phyloP scores from a whole-genome alignment of 257 asterid species.

The Ajuga chamaepitys region DNA sequence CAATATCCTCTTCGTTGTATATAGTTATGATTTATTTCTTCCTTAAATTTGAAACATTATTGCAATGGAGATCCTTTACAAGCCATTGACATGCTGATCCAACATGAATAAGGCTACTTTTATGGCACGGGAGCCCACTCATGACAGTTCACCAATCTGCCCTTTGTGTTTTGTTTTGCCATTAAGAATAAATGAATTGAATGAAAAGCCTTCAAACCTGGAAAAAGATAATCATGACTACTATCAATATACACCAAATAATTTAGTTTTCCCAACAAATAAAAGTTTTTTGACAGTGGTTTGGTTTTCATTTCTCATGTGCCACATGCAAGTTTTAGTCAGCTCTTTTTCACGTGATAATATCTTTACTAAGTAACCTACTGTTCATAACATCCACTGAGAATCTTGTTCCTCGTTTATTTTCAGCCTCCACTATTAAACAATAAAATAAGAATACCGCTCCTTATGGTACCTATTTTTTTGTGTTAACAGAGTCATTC shows the following conservation, averaged over 20 bases:
- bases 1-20: neutral
- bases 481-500: slow-evolving; percentile 58
- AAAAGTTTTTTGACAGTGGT: neutral
- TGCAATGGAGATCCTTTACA: neutral
- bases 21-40: neutral
- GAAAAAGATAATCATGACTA: neutral
- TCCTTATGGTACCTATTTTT: slow-evolving; percentile 3
- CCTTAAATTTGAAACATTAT: neutral
- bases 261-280: neutral
- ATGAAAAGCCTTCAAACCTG: neutral
- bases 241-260: neutral
- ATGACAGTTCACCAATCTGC: neutral
- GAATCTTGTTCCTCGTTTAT: neutral
- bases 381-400: neutral
- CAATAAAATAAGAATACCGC: neutral
- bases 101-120: neutral
- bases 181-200: neutral
- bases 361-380: neutral
- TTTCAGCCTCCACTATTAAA: neutral
- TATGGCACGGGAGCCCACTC: neutral
- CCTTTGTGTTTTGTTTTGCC: neutral
- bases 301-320: neutral
- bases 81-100: slow-evolving; percentile 1
- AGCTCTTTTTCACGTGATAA: neutral
- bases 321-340: neutral